These are phyloP conservation scores for Leccinum subgranulosum DNA, from an alignment of 768 basidiomycete genomes.

Conservation along the genomic window DNA sequence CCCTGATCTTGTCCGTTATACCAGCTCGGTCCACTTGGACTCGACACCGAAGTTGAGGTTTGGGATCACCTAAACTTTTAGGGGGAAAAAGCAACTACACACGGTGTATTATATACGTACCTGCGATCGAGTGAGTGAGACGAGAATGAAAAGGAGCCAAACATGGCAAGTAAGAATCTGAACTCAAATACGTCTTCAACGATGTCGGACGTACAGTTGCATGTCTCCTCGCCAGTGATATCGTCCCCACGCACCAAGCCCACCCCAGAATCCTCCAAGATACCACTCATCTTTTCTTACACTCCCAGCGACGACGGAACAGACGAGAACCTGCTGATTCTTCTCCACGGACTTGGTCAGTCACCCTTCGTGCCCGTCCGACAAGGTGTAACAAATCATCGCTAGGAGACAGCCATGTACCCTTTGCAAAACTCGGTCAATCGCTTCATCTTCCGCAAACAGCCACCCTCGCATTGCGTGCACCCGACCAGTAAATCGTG, in stretches of 20 bases:
- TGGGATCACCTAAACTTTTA: neutral
- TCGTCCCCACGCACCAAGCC: conserved; percentile 42
- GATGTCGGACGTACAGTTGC: conserved; percentile 24
- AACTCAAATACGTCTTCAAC: neutral
- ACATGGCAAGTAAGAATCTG: neutral
- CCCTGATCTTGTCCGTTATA: neutral
- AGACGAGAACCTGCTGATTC: conserved; percentile 80
- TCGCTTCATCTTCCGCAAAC: conserved; percentile 87
- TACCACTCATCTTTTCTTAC: conserved; percentile 64
- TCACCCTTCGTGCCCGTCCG: neutral
- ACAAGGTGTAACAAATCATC: neutral
- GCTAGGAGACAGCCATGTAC: conserved; percentile 75
- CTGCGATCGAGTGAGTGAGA: too few relatives aligned
- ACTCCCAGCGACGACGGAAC: conserved; percentile 74
- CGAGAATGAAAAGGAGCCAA: neutral
- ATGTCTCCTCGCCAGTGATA: conserved; percentile 5
- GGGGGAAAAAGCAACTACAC: too few relatives aligned
- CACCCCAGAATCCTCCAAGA: conserved; percentile 40
- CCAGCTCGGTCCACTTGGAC: neutral
- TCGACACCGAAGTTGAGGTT: neutral
- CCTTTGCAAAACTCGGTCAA: conserved; percentile 72
- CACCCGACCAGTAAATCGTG: conserved; percentile 63
- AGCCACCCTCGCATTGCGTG: conserved; percentile 76
- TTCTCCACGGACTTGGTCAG: conserved; percentile 84
- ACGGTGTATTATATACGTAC: too few relatives aligned